Evolutionary conservation across 306 rosid species (phyloP), one percentile per base, ranked within the genome.

Genomic region (Rubus parviflorus): DNA sequence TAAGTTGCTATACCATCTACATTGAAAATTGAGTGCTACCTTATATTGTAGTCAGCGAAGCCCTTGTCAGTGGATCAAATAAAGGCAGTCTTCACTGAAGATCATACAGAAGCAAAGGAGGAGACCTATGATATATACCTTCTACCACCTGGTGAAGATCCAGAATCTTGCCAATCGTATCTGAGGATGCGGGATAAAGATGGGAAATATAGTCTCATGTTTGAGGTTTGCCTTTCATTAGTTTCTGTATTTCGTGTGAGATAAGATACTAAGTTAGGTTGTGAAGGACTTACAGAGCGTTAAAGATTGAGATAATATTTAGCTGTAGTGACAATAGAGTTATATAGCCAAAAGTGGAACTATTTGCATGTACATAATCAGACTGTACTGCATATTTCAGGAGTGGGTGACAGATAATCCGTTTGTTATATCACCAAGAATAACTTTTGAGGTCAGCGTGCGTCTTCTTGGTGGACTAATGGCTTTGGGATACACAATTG

Each of bases 401-500:
- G 99, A 96, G 86, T 96, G 98, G 99, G 97, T 96, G 81, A 96
- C 97, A 5, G 99, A 96, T 71, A 89, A 62, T 80, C 98, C 99
- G 30, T 96, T 92, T 86, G 97, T 96, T 74, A 96, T 96, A 80
- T 96, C 99, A 70, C 98, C 99, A 68, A 89, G 99, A 89, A 96
- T 96, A 87, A 96, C 96, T 83, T 96, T 96, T 82, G 99, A 92
- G 89, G 99, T 96, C 79, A 96, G 98, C 14, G 99, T 96, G 82
- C 97, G 99, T 65, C 98, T 96, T 81, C 97, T 96, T 48, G 99
- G 99, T 70, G 99, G 99, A 74, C 84, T 96, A 77, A 96, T 96
- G 99, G 99, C 99, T 62, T 79, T 96, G 88, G 99, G 99, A 38
- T 96, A 96, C 90, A 96, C 99, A 2, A 96, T 96, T 68, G 99